Percentiles rank a stretch among this genome's conserved stretches.
Conservation (phyloP, 257 asterid genomes). For the Forsythia suspensa region DNA sequence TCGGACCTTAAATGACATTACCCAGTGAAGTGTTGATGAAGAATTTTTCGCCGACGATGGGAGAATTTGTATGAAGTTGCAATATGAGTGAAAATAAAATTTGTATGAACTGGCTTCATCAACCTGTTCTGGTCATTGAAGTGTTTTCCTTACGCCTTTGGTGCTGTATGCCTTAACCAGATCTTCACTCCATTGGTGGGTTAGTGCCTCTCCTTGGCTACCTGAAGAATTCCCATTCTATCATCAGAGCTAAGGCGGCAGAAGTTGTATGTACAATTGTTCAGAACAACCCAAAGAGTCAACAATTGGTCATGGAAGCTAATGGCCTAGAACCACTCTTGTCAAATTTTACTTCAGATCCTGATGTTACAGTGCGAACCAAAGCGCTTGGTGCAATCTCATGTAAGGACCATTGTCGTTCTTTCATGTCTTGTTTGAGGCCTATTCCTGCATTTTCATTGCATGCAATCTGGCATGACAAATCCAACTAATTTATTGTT, state of each 20-base stretch:
- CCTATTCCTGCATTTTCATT: neutral
- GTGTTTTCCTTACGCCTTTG: slow-evolving; percentile 1
- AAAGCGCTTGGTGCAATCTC: slow-evolving; percentile 94
- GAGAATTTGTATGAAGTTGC: neutral
- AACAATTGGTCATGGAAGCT: slow-evolving; percentile 86
- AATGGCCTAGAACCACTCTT: slow-evolving; percentile 79
- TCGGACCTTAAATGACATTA: neutral
- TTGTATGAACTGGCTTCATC: neutral
- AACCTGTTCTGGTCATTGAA: neutral
- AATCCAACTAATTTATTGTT: neutral
- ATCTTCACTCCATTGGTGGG: slow-evolving; percentile 91
- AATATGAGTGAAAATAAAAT: neutral
- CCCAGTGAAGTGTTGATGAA: neutral
- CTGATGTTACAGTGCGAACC: slow-evolving; percentile 76
- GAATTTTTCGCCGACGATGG: neutral
- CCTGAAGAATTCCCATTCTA: slow-evolving; percentile 67
- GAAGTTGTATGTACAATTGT: slow-evolving; percentile 90
- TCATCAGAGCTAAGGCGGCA: slow-evolving; percentile 94
- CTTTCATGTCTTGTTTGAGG: neutral
- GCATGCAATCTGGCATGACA: neutral
- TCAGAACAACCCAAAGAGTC: slow-evolving; percentile 93
- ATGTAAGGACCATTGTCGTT: slow-evolving; percentile 42
- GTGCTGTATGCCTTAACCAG: slow-evolving; percentile 31
- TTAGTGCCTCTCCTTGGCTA: slow-evolving; percentile 72
- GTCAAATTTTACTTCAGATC: slow-evolving; percentile 67